These are phyloP conservation scores for Tolypocladium album DNA, from an alignment of 2,329 filamentous ascomycete genomes.

Conservation along the genomic window DNA sequence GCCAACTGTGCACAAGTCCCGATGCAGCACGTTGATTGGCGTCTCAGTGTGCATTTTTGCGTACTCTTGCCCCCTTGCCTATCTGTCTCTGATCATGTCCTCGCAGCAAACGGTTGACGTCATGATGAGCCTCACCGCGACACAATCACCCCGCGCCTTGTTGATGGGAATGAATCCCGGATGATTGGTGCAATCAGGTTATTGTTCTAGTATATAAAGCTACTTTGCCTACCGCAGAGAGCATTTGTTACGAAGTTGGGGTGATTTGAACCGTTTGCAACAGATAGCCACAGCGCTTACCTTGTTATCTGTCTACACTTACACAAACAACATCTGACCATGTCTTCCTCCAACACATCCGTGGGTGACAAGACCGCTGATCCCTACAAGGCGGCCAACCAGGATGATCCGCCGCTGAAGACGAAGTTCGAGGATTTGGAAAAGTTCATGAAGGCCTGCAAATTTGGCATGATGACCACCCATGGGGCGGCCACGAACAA, in stretches of 20 bases:
- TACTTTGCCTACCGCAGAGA: not conserved
- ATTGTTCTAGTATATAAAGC: not conserved
- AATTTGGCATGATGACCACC: constrained; percentile 88
- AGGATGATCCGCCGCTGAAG: constrained; percentile 51
- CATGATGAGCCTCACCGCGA: constrained; percentile 3
- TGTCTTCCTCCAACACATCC: constrained; percentile 40
- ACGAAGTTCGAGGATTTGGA: constrained; percentile 68
- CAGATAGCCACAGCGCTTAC: no score
- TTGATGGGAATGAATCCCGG: not conserved
- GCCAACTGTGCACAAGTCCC: no score
- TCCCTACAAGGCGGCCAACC: constrained; percentile 69
- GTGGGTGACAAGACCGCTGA: constrained; percentile 56
- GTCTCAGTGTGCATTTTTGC: not conserved
- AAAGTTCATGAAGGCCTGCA: constrained; percentile 59
- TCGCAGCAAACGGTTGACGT: not conserved
- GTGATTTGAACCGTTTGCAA: not conserved
- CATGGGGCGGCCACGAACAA: constrained; percentile 52
- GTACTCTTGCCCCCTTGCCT: not conserved
- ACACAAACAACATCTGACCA: constrained; percentile 11
- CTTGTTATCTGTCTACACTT: not conserved
- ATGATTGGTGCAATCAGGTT: not conserved
- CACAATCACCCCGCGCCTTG: not conserved
- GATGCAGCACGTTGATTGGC: not conserved
- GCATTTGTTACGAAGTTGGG: not conserved
- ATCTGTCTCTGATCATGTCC: not conserved